Evolutionary conservation across 495 filamentous ascomycete genomes (phyloP).

Genomic region (Penicillium arizonense): DNA sequence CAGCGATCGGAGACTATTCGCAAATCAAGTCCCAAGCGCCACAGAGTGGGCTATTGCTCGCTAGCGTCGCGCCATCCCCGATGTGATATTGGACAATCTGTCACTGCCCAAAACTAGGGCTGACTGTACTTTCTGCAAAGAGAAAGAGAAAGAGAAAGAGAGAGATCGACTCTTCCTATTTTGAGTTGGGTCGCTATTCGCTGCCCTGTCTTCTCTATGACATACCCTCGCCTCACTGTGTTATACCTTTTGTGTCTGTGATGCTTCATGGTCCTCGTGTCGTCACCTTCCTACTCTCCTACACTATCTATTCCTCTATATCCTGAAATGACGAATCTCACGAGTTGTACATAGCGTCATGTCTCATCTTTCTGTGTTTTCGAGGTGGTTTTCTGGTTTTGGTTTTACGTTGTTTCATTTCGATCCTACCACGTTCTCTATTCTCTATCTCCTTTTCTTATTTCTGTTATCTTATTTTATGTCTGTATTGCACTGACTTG

Average conservation of each 20-base stretch:
- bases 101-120: constrained; percentile 1
- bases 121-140: no score
- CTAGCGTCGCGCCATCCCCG: constrained; percentile 26
- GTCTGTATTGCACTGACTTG: background rate
- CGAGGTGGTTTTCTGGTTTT: background rate
- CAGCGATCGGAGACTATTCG: constrained; percentile 6
- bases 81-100: constrained; percentile 15
- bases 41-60: constrained; percentile 24
- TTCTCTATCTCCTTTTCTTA: no score
- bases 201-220: no score
- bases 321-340: background rate
- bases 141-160: no score
- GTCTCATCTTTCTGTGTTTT: background rate
- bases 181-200: no score
- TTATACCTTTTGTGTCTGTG: no score
- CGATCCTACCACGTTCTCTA: no score
- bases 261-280: no score
- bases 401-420: background rate
- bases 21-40: constrained; percentile 6
- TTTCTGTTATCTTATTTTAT: no score
- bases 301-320: background rate
- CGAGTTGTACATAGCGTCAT: constrained; percentile 4
- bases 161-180: no score
- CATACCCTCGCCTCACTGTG: no score
- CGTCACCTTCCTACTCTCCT: background rate